phyloP scores from a whole-genome alignment of 1,139 yeast species.

The Saccharomyces hybrid region DNA sequence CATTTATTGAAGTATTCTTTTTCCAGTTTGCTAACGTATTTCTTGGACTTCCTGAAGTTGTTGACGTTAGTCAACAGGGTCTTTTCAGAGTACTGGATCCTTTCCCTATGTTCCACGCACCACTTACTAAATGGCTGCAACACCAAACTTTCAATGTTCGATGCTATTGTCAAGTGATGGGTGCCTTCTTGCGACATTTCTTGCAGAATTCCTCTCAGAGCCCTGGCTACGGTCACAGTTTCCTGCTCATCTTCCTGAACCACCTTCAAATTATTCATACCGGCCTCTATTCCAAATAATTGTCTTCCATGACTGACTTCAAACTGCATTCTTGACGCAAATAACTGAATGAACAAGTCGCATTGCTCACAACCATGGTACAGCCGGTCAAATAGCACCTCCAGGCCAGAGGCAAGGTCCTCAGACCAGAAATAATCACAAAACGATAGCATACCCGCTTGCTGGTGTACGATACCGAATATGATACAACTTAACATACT shows the following conservation, averaged over 20 bases:
- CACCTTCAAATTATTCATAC: constrained; percentile 34
- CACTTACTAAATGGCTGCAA: constrained; percentile 67
- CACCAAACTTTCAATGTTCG: constrained; percentile 54
- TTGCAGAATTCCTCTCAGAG: constrained; percentile 50
- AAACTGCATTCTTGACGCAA: constrained; percentile 64
- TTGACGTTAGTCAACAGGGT: constrained; percentile 45
- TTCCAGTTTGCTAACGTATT: constrained; percentile 51
- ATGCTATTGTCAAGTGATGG: constrained; percentile 59
- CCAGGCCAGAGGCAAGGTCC: constrained; percentile 49
- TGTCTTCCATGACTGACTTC: constrained; percentile 62
- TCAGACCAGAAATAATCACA: constrained; percentile 75
- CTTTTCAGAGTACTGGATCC: constrained; percentile 58
- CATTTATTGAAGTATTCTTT: constrained; percentile 73
- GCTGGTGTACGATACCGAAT: neutral
- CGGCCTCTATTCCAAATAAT: constrained; percentile 40
- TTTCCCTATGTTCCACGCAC: constrained; percentile 65
- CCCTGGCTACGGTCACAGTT: constrained; percentile 22
- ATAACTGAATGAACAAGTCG: constrained; percentile 57
- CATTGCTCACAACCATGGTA: constrained; percentile 69
- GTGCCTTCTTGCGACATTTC: constrained; percentile 62
- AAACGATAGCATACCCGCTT: constrained; percentile 45
- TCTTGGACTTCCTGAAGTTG: constrained; percentile 42
- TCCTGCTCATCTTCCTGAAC: constrained; percentile 40
- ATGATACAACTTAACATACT: neutral
- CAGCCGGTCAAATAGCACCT: constrained; percentile 51